A percentile compares a stretch with the other conserved stretches of the same genome.
phyloP scores from a whole-genome alignment of 495 filamentous ascomycete species.

The Trichoderma asperelloides region DNA sequence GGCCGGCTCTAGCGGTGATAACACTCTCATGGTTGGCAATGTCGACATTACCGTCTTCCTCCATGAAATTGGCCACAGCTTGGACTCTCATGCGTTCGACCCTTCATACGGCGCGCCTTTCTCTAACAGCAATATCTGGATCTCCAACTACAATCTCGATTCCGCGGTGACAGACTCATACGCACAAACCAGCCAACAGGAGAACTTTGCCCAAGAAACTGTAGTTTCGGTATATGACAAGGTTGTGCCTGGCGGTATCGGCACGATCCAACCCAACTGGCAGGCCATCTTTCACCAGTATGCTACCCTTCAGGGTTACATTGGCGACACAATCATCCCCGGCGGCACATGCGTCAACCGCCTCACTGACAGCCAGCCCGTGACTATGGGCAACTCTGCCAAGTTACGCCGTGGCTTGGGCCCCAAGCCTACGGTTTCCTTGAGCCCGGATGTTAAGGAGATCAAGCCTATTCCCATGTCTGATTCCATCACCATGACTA shows the following conservation, averaged over 20 bases:
- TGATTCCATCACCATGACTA: not conserved
- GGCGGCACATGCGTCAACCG: slow-evolving; percentile 12
- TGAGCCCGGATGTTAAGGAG: slow-evolving; percentile 10
- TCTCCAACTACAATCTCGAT: slow-evolving; percentile 20
- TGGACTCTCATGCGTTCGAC: slow-evolving; percentile 18
- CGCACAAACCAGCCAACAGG: slow-evolving; percentile 17
- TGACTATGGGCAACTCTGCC: slow-evolving; percentile 9
- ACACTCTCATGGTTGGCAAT: slow-evolving; percentile 14
- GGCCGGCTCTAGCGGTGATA: slow-evolving; percentile 9
- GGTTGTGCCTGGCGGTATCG: slow-evolving; percentile 23
- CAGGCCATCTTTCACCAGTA: slow-evolving; percentile 21
- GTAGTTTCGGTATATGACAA: slow-evolving; percentile 21
- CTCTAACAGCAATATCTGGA: slow-evolving; percentile 20
- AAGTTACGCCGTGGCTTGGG: slow-evolving; percentile 6
- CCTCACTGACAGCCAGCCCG: slow-evolving; percentile 8
- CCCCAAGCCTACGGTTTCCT: slow-evolving; percentile 11
- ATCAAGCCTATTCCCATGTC: slow-evolving; percentile 10
- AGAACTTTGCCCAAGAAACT: slow-evolving; percentile 27
- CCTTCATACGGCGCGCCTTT: slow-evolving; percentile 14
- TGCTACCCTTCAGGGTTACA: slow-evolving; percentile 12
- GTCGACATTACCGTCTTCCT: slow-evolving; percentile 13
- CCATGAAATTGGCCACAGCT: slow-evolving; percentile 23
- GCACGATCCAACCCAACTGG: slow-evolving; percentile 16
- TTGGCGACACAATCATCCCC: slow-evolving; percentile 12
- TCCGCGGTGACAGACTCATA: slow-evolving; percentile 20